phyloP scores from a whole-genome alignment of 345 rosid species.

The Arabidopsis arenosa region DNA sequence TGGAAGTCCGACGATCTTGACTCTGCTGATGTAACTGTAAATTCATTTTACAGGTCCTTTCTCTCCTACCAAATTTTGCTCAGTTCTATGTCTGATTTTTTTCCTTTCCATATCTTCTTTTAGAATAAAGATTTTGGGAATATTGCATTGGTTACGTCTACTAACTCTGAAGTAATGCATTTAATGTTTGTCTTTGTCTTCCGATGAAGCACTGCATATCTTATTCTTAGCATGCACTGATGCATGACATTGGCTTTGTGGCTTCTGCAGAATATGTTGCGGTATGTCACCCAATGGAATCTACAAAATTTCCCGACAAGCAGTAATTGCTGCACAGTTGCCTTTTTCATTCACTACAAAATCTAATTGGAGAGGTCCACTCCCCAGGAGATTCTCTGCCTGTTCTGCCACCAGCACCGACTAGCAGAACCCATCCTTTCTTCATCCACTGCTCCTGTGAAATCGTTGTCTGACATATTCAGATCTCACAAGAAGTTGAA shows the following conservation, averaged over 20 bases:
- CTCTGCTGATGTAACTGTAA: constrained; percentile 64
- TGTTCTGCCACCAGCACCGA: constrained; percentile 85
- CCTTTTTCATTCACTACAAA: constrained; percentile 70
- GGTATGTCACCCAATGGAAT: constrained; percentile 78
- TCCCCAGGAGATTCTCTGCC: constrained; percentile 75
- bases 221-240: constrained; percentile 4
- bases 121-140: constrained; percentile 1
- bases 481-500: constrained; percentile 63
- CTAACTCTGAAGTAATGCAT: constrained; percentile 18
- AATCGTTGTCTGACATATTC: constrained; percentile 52
- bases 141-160: background rate
- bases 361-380: constrained; percentile 84
- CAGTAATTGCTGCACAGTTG: constrained; percentile 70
- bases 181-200: constrained; percentile 6
- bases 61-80: constrained; percentile 15
- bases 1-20: constrained; percentile 76
- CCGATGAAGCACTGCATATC: background rate
- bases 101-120: background rate
- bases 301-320: constrained; percentile 82
- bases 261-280: constrained; percentile 60
- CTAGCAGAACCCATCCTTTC: constrained; percentile 79
- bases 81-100: background rate
- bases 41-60: constrained; percentile 79
- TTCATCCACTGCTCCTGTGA: constrained; percentile 45
- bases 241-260: constrained; percentile 23